Evolutionary conservation across 2,329 filamentous ascomycete species (phyloP).

Genomic region (Trichoderma afroharzianum): DNA sequence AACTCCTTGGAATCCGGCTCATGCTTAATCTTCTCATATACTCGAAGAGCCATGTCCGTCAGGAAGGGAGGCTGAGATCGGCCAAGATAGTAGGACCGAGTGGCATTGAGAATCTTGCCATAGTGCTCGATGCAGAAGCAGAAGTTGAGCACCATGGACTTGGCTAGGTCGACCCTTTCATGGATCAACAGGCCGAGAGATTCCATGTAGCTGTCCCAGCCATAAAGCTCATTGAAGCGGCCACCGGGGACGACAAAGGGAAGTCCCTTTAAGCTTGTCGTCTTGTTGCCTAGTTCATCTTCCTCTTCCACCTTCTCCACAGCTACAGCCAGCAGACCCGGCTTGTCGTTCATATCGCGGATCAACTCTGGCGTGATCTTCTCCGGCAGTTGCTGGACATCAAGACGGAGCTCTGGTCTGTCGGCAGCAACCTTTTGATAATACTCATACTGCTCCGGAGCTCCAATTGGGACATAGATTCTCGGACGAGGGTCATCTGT

Average conservation of each 20-base stretch:
- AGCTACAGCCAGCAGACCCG: slow-evolving; percentile 82
- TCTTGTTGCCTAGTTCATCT: slow-evolving; percentile 57
- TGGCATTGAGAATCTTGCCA: slow-evolving; percentile 96
- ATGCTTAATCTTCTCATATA: slow-evolving; percentile 90
- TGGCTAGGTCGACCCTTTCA: slow-evolving; percentile 80
- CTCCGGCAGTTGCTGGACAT: slow-evolving; percentile 76
- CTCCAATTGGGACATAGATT: slow-evolving; percentile 83
- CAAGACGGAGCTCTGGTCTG: slow-evolving; percentile 77
- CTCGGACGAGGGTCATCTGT: slow-evolving; percentile 82
- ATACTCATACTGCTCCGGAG: slow-evolving; percentile 84
- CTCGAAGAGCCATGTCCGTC: slow-evolving; percentile 92
- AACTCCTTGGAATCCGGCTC: slow-evolving; percentile 79
- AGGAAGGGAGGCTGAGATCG: slow-evolving; percentile 95
- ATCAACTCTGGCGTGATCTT: slow-evolving; percentile 79
- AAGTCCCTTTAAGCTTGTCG: slow-evolving; percentile 70
- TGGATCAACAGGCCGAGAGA: slow-evolving; percentile 84
- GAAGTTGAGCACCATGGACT: slow-evolving; percentile 94
- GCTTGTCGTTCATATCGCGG: slow-evolving; percentile 77
- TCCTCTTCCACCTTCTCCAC: slow-evolving; percentile 74
- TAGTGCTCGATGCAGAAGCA: slow-evolving; percentile 99
- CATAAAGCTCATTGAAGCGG: slow-evolving; percentile 96
- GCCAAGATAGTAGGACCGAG: slow-evolving; percentile 89
- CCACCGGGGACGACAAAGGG: slow-evolving; percentile 98
- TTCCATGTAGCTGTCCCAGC: slow-evolving; percentile 99
- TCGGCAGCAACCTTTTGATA: slow-evolving; percentile 77